Conservation (phyloP, 768 basidiomycete genomes). For the Suillus subluteus region DNA sequence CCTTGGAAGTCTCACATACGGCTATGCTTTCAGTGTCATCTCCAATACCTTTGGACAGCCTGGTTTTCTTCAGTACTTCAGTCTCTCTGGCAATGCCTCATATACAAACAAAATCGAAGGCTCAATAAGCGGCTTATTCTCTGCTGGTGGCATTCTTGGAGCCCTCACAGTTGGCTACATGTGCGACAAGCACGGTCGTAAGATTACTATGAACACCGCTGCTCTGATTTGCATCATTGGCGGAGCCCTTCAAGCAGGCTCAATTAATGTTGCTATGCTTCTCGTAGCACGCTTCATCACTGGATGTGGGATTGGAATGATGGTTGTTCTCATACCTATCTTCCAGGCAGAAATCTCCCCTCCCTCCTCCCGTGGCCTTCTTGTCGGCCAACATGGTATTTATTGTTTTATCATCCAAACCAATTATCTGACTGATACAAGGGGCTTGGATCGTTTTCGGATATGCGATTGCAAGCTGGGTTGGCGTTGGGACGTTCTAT, state of each 20-base stretch:
- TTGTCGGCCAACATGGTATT: slow-evolving; percentile 6
- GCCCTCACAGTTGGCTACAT: slow-evolving; percentile 10
- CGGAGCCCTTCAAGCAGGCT: slow-evolving; percentile 12
- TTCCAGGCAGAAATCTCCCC: slow-evolving; percentile 1
- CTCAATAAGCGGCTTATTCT: slow-evolving; percentile 7
- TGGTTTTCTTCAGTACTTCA: slow-evolving; percentile 4
- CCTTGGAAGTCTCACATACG: slow-evolving; percentile 8
- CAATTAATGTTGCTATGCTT: slow-evolving; percentile 6
- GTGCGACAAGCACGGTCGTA: slow-evolving; percentile 6
- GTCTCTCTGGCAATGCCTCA: not conserved
- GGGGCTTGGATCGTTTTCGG: slow-evolving; percentile 9
- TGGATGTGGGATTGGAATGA: slow-evolving; percentile 12
- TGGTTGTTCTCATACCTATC: slow-evolving; percentile 11
- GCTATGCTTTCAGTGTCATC: slow-evolving; percentile 9
- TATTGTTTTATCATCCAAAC: not conserved
- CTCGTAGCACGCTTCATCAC: slow-evolving; percentile 10
- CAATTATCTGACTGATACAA: not conserved
- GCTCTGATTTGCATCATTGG: slow-evolving; percentile 6
- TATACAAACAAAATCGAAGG: slow-evolving; percentile 1
- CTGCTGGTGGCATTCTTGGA: slow-evolving; percentile 8
- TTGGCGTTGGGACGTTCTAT: not conserved
- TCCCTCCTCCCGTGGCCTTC: slow-evolving; percentile 1
- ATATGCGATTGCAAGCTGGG: slow-evolving; percentile 8
- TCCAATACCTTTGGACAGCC: slow-evolving; percentile 5
- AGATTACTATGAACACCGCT: slow-evolving; percentile 10